Evolutionary conservation across 2,329 filamentous ascomycete genomes (phyloP), one percentile per base, ranked within the genome.

Genomic region (Chaetomiaceae sp.): DNA sequence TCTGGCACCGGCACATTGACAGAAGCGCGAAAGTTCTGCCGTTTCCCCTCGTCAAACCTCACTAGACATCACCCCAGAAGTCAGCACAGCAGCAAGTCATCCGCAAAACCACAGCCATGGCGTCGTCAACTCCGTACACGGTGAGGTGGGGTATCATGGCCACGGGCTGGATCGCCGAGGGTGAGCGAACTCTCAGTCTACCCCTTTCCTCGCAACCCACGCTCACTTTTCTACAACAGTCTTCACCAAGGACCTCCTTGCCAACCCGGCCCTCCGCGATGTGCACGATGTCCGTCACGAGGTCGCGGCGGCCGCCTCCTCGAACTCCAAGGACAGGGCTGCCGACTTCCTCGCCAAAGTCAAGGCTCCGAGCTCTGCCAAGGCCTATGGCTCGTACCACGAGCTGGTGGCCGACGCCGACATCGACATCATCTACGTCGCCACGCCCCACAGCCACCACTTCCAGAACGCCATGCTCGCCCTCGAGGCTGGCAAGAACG

Each of bases 401-500:
- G 87, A 90, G 65, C 79, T 96, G 23, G 89, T 92, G 21, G 78
- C 79, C 44, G 88, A 95, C 65, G 73, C 85, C 6, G 79, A 88
- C 61, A 79, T 95, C 58, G 87, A 95, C 67, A 87, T 95, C 60
- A 71, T 96, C 70, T 96, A 95, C 68, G 81, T 96, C 50, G 89
- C 89, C 20, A 95, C 90, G 4, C 90, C 90, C 14, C 90, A 95
- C 72, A 91, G 87, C 61, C 90, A 95, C 68, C 90, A 96, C 73
- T 95, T 91, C 73, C 89, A 95, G 68, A 92, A 96, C 70, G 80
- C 82, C 57, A 88, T 90, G 81, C 78, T 95, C n/a, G 86, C 84
- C 38, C 76, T 96, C 34, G 79, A 88, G 58, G 87, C 86, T 7
- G 87, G 88, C 62, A 96, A 95, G 76, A 79, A 92, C 62, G 89